Base-by-base conservation (phyloP, 192 early-diverging fungal genomes). In the Coemansia sp. region DNA sequence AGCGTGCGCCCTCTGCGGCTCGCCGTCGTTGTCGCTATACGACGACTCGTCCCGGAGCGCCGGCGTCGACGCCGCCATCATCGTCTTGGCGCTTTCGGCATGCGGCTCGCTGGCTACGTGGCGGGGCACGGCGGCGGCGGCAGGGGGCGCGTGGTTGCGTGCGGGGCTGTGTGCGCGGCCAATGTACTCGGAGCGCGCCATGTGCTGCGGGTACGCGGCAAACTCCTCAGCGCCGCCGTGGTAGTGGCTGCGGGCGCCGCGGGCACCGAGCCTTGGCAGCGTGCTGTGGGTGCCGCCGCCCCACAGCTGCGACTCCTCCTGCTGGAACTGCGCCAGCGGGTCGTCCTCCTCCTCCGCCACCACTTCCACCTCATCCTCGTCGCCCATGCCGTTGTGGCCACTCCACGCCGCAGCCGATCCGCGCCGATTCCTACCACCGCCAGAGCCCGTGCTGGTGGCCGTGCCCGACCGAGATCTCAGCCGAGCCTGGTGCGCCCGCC, bases 301-400 rank as follows among this genome's bases (percentile, higher is more conserved):
- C 80, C 80, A 83, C 39, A 66, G 57, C 69, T 74, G 66, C 56
- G 80, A 83, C 69, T 83, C 80, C 56, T 83, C 80, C 46, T 77
- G 72, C 60, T 83, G 80, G 59, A 83, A 83, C 70, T 66, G 72
- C 36, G 80, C 80, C 57, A 83, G 66, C 27, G 80, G 80, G 34
- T 83, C 80, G 3, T 81, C 79, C 24, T 59, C 61, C 6, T 53
- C 62, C 5, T 62, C 34, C 19, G 62, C 27, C 4, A 7, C 31
- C 6, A 3, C 31, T 13, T 7, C 53, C 33, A 13, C 37, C 2
- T 61, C 60, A 0, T 62, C 44, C 14, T 68, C 68, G 29, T 60
- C 48, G 24, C 48, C 51, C 41, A 69, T 8, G 17, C 57, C 68
- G 35, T 57, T 57, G 31, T 10, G 68, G 14, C 44, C 45, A 46